Conservation (phyloP, 78 protist species). For the Parvularia atlantis region DNA sequence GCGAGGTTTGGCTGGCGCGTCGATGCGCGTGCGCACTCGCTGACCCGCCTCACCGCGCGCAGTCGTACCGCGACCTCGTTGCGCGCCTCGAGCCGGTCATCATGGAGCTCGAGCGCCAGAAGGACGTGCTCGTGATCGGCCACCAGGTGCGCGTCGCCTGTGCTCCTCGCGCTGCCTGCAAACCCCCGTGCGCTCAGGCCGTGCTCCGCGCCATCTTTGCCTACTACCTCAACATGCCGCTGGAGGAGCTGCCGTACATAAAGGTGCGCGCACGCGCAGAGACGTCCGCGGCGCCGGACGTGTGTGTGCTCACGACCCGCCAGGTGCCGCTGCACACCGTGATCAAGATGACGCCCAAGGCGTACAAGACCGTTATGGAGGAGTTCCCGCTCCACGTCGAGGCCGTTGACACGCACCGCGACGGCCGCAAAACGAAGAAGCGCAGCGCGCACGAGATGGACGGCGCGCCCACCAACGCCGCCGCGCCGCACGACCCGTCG, state of each 20-base stretch:
- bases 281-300: too few relatives aligned
- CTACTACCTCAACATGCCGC: constrained; percentile 53
- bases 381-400: neutral
- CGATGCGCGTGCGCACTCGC: too few relatives aligned
- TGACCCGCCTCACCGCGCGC: neutral
- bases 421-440: too few relatives aligned
- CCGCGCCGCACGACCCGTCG: too few relatives aligned
- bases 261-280: neutral
- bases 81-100: constrained; percentile 74
- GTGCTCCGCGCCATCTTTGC: constrained; percentile 64
- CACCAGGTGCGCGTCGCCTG: too few relatives aligned
- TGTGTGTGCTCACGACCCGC: neutral
- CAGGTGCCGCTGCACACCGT: constrained; percentile 64
- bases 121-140: constrained; percentile 2
- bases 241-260: constrained; percentile 51
- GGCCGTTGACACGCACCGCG: neutral
- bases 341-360: constrained; percentile 24
- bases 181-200: too few relatives aligned
- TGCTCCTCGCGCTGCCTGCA: too few relatives aligned
- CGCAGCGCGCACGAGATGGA: too few relatives aligned
- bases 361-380: neutral
- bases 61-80: constrained; percentile 74
- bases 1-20: constrained; percentile 41
- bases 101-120: constrained; percentile 68
- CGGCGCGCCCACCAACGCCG: too few relatives aligned